phyloP scores from a whole-genome alignment of 2,329 filamentous ascomycete species.

The Cladorrhinum sp. region DNA sequence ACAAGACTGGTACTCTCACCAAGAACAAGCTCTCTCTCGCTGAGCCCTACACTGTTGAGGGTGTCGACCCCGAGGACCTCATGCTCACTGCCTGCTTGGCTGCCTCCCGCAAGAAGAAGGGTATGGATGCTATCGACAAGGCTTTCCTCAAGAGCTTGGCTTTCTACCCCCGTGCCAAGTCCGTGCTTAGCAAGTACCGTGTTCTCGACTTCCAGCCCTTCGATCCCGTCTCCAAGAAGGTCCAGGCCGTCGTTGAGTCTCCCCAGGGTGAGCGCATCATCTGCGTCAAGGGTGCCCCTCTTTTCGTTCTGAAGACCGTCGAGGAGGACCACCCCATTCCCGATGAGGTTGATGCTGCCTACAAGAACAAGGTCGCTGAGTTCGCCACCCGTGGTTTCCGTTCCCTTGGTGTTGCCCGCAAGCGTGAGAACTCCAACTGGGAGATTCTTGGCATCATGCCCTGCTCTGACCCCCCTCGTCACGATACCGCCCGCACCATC shows the following conservation, averaged over 20 bases:
- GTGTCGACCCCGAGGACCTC: conserved; percentile 81
- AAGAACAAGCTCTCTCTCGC: conserved; percentile 90
- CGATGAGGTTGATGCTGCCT: conserved; percentile 73
- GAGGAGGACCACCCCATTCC: conserved; percentile 80
- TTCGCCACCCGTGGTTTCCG: conserved; percentile 92
- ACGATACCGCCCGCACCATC: conserved; percentile 88
- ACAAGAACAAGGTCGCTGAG: conserved; percentile 90
- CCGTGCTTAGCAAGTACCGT: conserved; percentile 77
- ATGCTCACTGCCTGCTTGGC: conserved; percentile 91
- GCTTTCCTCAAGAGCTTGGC: conserved; percentile 85
- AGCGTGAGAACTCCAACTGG: conserved; percentile 77
- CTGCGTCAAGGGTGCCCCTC: conserved; percentile 88
- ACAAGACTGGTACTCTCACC: conserved; percentile 90
- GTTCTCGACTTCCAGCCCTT: conserved; percentile 84
- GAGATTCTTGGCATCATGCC: conserved; percentile 95
- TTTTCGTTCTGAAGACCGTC: conserved; percentile 83
- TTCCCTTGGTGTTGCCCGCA: conserved; percentile 88
- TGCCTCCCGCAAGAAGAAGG: conserved; percentile 91
- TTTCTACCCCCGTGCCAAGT: conserved; percentile 79
- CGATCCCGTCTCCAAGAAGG: conserved; percentile 92
- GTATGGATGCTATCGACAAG: conserved; percentile 93
- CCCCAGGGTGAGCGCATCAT: conserved; percentile 79
- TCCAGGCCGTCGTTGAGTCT: conserved; percentile 78
- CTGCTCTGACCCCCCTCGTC: conserved; percentile 85
- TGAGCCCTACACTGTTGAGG: conserved; percentile 78